phyloP scores from a whole-genome alignment of 345 rosid genomes.

The Rubroshorea leprosula region DNA sequence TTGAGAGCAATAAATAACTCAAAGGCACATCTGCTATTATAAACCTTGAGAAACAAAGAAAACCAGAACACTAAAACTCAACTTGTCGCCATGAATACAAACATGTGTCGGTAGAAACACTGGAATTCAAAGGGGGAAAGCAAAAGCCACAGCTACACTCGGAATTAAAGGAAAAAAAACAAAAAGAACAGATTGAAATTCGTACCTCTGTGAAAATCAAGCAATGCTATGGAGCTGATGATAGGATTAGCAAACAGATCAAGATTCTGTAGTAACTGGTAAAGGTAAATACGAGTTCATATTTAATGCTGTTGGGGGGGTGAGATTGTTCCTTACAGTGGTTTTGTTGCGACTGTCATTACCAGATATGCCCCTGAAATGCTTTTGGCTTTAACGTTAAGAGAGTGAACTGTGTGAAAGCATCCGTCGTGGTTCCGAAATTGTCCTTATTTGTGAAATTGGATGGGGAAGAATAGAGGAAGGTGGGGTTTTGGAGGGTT shows the following conservation, averaged over 20 bases:
- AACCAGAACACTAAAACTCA: too few species aligned
- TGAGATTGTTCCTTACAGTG: constrained; percentile 1
- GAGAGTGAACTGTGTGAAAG: not conserved
- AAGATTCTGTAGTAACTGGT: not conserved
- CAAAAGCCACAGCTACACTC: too few species aligned
- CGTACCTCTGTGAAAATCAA: not conserved
- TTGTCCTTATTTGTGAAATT: not conserved
- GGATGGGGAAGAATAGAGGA: not conserved
- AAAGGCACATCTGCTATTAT: too few species aligned
- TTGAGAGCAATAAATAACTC: too few species aligned
- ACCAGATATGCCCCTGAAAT: not conserved
- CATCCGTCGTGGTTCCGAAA: not conserved
- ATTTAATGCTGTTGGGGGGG: not conserved
- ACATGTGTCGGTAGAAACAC: too few species aligned
- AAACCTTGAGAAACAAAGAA: too few species aligned
- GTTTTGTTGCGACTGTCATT: not conserved
- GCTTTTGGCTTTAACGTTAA: not conserved
- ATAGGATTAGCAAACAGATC: not conserved
- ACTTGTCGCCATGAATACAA: too few species aligned
- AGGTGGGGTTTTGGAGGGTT: not conserved
- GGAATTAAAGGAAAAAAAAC: not conserved
- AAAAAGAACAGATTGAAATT: too few species aligned
- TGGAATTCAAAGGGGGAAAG: too few species aligned
- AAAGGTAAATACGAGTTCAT: not conserved
- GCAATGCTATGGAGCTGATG: not conserved